phyloP scores from a whole-genome alignment of 2,329 filamentous ascomycete genomes.

The Venturia oleaginea region DNA sequence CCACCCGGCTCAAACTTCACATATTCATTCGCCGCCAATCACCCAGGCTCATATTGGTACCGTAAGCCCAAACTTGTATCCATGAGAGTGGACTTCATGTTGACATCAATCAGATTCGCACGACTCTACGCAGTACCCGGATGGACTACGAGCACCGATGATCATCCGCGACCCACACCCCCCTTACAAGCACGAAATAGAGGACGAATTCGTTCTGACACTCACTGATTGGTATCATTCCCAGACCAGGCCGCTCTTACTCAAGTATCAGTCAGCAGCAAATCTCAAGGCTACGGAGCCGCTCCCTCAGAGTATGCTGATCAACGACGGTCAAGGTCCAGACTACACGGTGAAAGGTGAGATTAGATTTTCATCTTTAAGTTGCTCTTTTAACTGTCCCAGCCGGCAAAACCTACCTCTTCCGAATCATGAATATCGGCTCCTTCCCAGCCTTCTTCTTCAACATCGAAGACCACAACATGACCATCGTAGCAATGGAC shows the following conservation, averaged over 20 bases:
- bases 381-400: constrained; percentile 28
- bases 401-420: constrained; percentile 49
- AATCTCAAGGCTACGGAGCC: constrained; percentile 55
- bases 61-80: constrained; percentile 28
- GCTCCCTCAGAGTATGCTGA: constrained; percentile 53
- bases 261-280: constrained; percentile 41
- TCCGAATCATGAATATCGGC: constrained; percentile 61
- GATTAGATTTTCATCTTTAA: not conserved
- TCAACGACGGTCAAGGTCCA: constrained; percentile 51
- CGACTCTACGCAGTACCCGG: constrained; percentile 53
- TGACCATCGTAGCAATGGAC: constrained; percentile 60
- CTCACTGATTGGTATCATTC: constrained; percentile 68
- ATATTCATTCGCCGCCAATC: constrained; percentile 57
- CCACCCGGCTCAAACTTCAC: constrained; percentile 52
- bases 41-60: constrained; percentile 46
- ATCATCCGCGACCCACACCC: constrained; percentile 54
- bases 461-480: constrained; percentile 57
- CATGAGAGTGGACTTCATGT: constrained; percentile 23
- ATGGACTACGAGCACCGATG: constrained; percentile 59
- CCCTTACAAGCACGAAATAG: constrained; percentile 43
- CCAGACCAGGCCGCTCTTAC: constrained; percentile 35
- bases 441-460: constrained; percentile 65
- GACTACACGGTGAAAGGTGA: constrained; percentile 35
- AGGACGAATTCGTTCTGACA: constrained; percentile 54
- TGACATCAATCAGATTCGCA: constrained; percentile 49